Conservation (phyloP, 2,329 filamentous ascomycete genomes). For the Cryphonectria japonica region DNA sequence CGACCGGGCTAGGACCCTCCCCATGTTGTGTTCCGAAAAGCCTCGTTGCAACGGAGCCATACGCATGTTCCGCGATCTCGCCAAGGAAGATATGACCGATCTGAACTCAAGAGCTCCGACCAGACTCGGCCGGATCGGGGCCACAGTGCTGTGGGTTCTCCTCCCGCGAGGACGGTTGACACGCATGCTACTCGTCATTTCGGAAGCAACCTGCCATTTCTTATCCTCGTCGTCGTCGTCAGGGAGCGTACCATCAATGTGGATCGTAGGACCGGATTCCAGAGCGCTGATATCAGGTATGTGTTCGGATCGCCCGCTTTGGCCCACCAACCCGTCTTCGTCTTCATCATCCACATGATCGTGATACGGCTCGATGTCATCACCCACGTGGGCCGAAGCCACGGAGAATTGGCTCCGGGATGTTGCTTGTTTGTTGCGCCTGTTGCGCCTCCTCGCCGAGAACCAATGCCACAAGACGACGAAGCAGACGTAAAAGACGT, state of each 20-base stretch:
- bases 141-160: constrained; percentile 74
- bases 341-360: constrained; percentile 60
- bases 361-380: constrained; percentile 68
- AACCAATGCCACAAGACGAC: constrained; percentile 95
- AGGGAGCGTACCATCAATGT: constrained; percentile 43
- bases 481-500: constrained; percentile 83
- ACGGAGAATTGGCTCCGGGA: constrained; percentile 76
- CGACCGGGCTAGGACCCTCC: constrained; percentile 19
- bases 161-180: constrained; percentile 70
- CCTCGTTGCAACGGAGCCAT: constrained; percentile 71
- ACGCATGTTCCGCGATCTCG: constrained; percentile 77
- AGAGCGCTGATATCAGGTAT: constrained; percentile 33
- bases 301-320: constrained; percentile 33
- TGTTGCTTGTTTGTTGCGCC: constrained; percentile 68
- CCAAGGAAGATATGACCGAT: constrained; percentile 84
- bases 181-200: constrained; percentile 93
- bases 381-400: constrained; percentile 52
- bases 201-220: constrained; percentile 71
- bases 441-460: constrained; percentile 63
- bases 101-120: constrained; percentile 93
- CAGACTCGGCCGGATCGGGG: constrained; percentile 87
- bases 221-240: constrained; percentile 52
- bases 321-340: constrained; percentile 50
- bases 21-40: constrained; percentile 65
- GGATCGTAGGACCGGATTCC: constrained; percentile 44